Evolutionary conservation across 2,329 filamentous ascomycete genomes (phyloP), one percentile per base, ranked within the genome.

Genomic region (Helotiales sp.): DNA sequence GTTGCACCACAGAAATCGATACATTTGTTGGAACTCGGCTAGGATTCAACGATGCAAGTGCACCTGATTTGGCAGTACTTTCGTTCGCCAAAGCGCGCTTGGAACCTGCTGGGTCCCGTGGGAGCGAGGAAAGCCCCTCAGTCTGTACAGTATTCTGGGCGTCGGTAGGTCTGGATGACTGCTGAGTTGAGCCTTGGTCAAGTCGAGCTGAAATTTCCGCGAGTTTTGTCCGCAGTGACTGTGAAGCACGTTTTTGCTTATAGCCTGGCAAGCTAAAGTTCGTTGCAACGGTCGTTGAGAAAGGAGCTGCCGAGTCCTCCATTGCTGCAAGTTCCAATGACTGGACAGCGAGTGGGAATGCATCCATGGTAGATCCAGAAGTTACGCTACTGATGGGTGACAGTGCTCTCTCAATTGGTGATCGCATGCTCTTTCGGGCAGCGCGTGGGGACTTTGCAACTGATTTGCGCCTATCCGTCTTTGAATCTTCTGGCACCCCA

Each of bases 231-330:
- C 52, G 55, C 20, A 52, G 22, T 32, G 50, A 61, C 8, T 47
- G 50, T 17, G 59, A 59, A 43, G 43, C 55, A 34, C 61, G 64
- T 34, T 67, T 68, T 58, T 63, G n/a, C 45, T 70, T 73, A 26
- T 71, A 73, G 13, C 71, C 74, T 52, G 73, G 70, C 8, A 76
- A 61, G 59, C 72, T 75, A 57, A 76, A 76, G 34, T 74, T 76
- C 7, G 74, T 76, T 15, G 70, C 66, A 6, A 76, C 58, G 6
- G 65, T 68, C 6, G 74, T 70, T n/a, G 74, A 70, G 55, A 73
- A 67, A 2, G 61, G 60, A 5, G 17, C 49, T 28, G 43, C 45
- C 8, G 34, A 20, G 11, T 43, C 28, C 24, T 72, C 71, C 34
- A 68, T 70, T 13, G 64, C 52, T 22, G 62, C 69, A 32, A 68